Evolutionary conservation across 176 grass and related monocot genomes (phyloP).

Genomic region (Eragrostis curvula): DNA sequence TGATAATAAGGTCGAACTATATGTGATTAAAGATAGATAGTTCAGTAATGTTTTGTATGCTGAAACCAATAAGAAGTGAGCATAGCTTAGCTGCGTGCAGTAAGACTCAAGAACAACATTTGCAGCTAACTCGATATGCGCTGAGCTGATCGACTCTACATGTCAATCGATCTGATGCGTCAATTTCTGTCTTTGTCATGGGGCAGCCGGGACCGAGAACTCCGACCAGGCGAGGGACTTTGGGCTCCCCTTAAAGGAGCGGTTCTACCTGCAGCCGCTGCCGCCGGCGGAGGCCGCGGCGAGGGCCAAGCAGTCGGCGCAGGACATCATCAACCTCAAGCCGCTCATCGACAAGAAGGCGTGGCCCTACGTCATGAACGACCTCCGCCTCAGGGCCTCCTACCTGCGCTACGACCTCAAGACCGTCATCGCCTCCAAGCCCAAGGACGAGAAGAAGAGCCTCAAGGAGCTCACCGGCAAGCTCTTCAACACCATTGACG

Average conservation of each 20-base stretch:
- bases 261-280: constrained; percentile 84
- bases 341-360: constrained; percentile 90
- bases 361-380: constrained; percentile 86
- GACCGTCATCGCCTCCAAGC: constrained; percentile 75
- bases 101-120: no score
- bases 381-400: constrained; percentile 76
- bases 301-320: constrained; percentile 80
- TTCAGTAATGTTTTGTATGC: no score
- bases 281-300: constrained; percentile 57
- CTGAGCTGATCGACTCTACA: not conserved
- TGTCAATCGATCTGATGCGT: not conserved
- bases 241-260: constrained; percentile 55
- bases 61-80: no score
- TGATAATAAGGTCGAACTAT: not conserved
- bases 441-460: constrained; percentile 91
- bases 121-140: no score
- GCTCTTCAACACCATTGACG: constrained; percentile 79
- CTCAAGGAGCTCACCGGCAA: constrained; percentile 72
- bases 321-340: constrained; percentile 89
- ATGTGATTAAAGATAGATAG: no score
- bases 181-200: not conserved
- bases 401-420: constrained; percentile 95
- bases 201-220: constrained; percentile 74
- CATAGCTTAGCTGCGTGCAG: no score
- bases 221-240: constrained; percentile 79